Evolutionary conservation across 345 rosid genomes (phyloP).

Genomic region (Salix suchowensis): DNA sequence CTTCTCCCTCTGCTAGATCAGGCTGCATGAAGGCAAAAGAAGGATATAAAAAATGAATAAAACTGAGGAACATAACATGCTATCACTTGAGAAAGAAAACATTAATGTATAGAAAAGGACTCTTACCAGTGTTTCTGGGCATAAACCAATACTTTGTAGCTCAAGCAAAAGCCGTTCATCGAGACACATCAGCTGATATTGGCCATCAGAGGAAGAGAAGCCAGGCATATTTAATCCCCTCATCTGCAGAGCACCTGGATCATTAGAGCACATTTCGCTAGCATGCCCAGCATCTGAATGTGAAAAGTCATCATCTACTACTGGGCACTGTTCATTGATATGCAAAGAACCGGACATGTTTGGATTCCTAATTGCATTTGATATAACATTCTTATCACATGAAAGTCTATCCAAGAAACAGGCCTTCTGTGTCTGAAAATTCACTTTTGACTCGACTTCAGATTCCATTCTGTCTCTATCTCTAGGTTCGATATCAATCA

Average conservation of each 20-base stretch:
- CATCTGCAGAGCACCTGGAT: conserved; percentile 44
- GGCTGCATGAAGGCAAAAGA: conserved; percentile 51
- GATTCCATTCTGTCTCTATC: conserved; percentile 89
- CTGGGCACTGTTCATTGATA: conserved; percentile 70
- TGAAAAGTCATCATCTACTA: conserved; percentile 65
- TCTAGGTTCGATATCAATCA: conserved; percentile 70
- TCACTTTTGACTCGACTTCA: conserved; percentile 78
- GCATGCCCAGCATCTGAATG: conserved; percentile 55
- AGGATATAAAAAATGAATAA: neutral
- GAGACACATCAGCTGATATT: conserved; percentile 68
- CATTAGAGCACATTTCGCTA: conserved; percentile 62
- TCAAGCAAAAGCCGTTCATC: conserved; percentile 82
- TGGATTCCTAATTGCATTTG: conserved; percentile 56
- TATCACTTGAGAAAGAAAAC: neutral
- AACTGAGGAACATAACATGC: neutral
- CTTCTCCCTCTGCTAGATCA: conserved; percentile 75
- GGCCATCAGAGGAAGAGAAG: conserved; percentile 47
- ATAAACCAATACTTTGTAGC: conserved; percentile 78
- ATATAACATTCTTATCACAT: conserved; percentile 59
- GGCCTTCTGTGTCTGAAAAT: conserved; percentile 62
- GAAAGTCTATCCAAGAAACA: conserved; percentile 62
- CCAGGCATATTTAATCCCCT: conserved; percentile 46
- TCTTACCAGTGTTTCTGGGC: conserved; percentile 76
- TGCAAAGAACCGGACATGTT: conserved; percentile 58
- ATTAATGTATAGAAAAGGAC: conserved; percentile 1